Conservation (phyloP, 192 early-diverging fungal genomes). For the Entrophospora sp. region DNA sequence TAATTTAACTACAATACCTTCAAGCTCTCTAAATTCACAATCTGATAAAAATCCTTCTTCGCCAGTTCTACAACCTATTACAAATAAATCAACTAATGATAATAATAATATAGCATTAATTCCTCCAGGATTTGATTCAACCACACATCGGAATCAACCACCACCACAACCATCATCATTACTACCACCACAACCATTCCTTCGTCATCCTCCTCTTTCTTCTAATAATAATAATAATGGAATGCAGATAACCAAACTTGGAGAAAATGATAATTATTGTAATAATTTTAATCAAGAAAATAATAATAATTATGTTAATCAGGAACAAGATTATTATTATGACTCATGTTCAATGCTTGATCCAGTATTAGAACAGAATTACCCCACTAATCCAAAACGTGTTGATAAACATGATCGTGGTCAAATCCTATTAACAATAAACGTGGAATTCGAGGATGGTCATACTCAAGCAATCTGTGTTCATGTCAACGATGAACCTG, state of each 20-base stretch:
- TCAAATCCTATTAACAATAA: constrained; percentile 1
- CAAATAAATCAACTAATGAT: too few relatives aligned
- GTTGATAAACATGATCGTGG: neutral
- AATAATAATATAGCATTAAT: too few relatives aligned
- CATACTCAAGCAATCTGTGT: constrained; percentile 1
- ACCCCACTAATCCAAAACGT: too few relatives aligned
- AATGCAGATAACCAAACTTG: neutral
- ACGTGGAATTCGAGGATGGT: constrained; percentile 7
- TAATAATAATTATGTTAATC: neutral
- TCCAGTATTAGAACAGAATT: too few relatives aligned
- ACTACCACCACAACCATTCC: too few relatives aligned
- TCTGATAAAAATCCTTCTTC: too few relatives aligned
- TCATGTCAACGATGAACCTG: constrained; percentile 13
- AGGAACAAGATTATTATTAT: neutral
- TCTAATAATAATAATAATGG: neutral
- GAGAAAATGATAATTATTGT: neutral
- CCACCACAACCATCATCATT: neutral
- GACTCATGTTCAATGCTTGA: too few relatives aligned
- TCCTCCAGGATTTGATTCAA: constrained; percentile 3
- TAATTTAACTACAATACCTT: too few relatives aligned
- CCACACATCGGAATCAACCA: neutral
- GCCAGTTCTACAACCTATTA: too few relatives aligned
- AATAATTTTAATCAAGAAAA: neutral
- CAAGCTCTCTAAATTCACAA: too few relatives aligned
- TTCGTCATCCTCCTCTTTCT: neutral